A percentile compares a stretch with the other conserved stretches of the same genome.
Conservation (phyloP, 2,329 filamentous ascomycete species). For the Chaetomiaceae sp. region DNA sequence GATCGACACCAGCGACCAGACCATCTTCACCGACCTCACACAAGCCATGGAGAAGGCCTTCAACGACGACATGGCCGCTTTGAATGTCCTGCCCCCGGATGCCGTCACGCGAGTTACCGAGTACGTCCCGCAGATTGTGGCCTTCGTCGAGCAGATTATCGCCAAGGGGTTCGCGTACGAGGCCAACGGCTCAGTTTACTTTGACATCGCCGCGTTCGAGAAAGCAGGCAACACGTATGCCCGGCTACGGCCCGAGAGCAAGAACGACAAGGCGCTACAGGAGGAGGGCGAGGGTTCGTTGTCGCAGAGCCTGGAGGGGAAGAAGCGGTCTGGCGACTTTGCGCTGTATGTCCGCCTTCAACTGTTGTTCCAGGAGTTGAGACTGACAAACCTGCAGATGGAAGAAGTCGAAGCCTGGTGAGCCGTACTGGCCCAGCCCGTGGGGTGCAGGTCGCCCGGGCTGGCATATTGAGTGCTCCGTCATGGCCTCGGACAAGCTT, state of each 20-base stretch:
- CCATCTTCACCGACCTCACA: constrained; percentile 82
- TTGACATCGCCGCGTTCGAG: constrained; percentile 85
- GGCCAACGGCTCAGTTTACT: constrained; percentile 82
- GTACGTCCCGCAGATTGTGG: constrained; percentile 80
- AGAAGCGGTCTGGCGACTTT: constrained; percentile 78
- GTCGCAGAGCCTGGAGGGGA: constrained; percentile 56
- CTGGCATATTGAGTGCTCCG: constrained; percentile 97
- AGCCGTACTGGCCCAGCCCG: constrained; percentile 82
- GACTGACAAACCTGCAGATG: constrained; percentile 33
- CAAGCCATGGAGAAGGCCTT: constrained; percentile 84
- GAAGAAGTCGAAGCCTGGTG: constrained; percentile 88
- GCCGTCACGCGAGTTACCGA: constrained; percentile 87
- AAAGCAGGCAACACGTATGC: constrained; percentile 80
- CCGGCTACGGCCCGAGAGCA: constrained; percentile 76
- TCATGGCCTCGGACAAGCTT: constrained; percentile 88
- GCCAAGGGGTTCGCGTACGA: constrained; percentile 83
- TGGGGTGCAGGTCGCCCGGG: constrained; percentile 88
- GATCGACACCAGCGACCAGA: constrained; percentile 58
- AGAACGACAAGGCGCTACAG: constrained; percentile 75
- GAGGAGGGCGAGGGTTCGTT: constrained; percentile 89
- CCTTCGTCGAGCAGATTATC: constrained; percentile 78
- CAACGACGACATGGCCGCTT: constrained; percentile 76
- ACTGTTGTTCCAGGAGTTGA: no score
- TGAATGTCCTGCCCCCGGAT: constrained; percentile 82
- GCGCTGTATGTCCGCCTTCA: constrained; percentile 56